Conservation (phyloP, 1,284 basidiomycete species). For the Veloporphyrellus conicus region DNA sequence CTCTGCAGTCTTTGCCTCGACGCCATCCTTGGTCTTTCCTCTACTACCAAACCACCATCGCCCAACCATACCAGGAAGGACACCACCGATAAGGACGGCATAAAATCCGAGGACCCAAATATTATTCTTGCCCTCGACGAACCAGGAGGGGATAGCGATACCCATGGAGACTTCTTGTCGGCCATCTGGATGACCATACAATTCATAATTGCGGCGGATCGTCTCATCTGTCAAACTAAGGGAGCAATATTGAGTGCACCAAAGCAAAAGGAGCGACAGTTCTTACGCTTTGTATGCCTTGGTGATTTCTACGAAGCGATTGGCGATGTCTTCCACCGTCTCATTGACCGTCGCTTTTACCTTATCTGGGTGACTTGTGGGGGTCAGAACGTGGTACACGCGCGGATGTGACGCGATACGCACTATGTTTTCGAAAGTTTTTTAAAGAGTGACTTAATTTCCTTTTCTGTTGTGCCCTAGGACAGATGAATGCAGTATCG, state of each 20-base stretch:
- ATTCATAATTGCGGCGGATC: slow-evolving; percentile 86
- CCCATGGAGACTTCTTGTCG: slow-evolving; percentile 93
- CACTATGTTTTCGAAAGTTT: slow-evolving; percentile 88
- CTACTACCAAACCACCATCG: slow-evolving; percentile 98
- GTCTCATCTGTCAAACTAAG: slow-evolving; percentile 85
- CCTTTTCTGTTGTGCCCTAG: slow-evolving; percentile 73
- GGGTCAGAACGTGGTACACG: slow-evolving; percentile 1
- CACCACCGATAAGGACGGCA: slow-evolving; percentile 81
- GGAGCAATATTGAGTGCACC: background rate
- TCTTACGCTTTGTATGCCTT: slow-evolving; percentile 96
- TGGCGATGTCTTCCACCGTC: slow-evolving; percentile 86
- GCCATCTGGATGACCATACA: slow-evolving; percentile 95
- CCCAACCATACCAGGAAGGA: slow-evolving; percentile 74
- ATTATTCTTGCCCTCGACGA: slow-evolving; percentile 89
- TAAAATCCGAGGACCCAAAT: slow-evolving; percentile 89
- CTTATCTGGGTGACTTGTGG: slow-evolving; percentile 90
- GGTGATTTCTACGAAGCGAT: slow-evolving; percentile 89
- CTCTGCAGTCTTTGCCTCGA: slow-evolving; percentile 81
- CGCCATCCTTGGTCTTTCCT: slow-evolving; percentile 88
- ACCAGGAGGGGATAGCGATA: slow-evolving; percentile 93
- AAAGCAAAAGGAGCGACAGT: background rate
- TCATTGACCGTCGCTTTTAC: slow-evolving; percentile 79
- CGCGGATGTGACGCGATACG: slow-evolving; percentile 29
- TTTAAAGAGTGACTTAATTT: slow-evolving; percentile 96
- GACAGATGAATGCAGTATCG: background rate